Conservation (phyloP, 164 flowering plant genomes). For the Umbilicus rupestris region DNA sequence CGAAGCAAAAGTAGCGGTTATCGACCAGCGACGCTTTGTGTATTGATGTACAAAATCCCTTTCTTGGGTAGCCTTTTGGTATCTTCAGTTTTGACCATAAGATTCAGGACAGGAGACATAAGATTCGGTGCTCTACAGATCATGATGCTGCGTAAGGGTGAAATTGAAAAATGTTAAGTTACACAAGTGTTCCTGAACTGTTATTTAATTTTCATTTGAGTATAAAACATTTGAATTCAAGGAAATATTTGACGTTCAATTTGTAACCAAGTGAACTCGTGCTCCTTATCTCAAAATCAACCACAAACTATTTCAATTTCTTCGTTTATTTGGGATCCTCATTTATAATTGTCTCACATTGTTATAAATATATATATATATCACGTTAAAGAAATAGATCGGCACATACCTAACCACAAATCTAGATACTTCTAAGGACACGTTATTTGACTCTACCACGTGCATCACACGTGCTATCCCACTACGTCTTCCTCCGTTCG, state of each 20-base stretch:
- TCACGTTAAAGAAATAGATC: conserved; percentile 9
- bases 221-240: no score
- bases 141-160: no score
- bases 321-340: no score
- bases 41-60: neutral
- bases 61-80: no score
- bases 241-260: neutral
- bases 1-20: conserved; percentile 30
- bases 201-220: no score
- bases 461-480: neutral
- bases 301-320: neutral
- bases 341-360: no score
- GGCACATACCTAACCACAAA: conserved; percentile 5
- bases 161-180: no score
- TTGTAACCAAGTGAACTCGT: neutral
- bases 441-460: neutral
- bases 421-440: neutral
- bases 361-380: no score
- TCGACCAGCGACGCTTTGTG: neutral
- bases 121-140: no score
- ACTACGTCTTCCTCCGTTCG: neutral
- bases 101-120: neutral
- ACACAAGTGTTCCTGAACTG: neutral
- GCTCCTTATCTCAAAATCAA: neutral
- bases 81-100: neutral